phyloP scores from a whole-genome alignment of 169 alveolate genomes.

The Perkinsus marinus region DNA sequence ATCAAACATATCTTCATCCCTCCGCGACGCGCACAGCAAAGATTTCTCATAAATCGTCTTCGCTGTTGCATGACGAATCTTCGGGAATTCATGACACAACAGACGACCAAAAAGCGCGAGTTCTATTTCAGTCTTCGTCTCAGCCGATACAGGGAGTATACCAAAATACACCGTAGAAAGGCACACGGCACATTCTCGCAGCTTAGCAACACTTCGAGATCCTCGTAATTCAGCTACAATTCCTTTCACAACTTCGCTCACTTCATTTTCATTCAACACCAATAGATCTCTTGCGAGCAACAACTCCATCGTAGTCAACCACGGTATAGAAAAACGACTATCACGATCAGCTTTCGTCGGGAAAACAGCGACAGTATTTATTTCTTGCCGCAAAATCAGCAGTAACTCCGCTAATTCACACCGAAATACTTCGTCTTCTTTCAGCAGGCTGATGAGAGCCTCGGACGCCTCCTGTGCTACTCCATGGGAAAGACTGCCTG shows the following conservation, averaged over 20 bases:
- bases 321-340: not conserved
- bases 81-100: not conserved
- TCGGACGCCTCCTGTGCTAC: not conserved
- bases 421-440: not conserved
- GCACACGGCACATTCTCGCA: not conserved
- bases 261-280: not conserved
- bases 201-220: not conserved
- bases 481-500: not conserved
- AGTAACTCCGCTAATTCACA: not conserved
- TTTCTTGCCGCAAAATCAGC: not conserved
- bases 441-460: not conserved
- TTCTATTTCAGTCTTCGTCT: not conserved
- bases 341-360: not conserved
- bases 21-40: not conserved
- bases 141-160: not conserved
- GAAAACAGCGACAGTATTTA: not conserved
- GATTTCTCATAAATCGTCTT: not conserved
- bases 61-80: not conserved
- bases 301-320: not conserved
- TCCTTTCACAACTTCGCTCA: not conserved
- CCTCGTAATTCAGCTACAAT: not conserved
- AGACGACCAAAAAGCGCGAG: not conserved
- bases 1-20: not conserved
- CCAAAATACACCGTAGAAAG: not conserved
- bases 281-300: not conserved